Percentiles rank a stretch among this genome's conserved stretches.
Evolutionary conservation across 352 stramenopile species (phyloP).

Genomic region (Phytophthora cactorum): DNA sequence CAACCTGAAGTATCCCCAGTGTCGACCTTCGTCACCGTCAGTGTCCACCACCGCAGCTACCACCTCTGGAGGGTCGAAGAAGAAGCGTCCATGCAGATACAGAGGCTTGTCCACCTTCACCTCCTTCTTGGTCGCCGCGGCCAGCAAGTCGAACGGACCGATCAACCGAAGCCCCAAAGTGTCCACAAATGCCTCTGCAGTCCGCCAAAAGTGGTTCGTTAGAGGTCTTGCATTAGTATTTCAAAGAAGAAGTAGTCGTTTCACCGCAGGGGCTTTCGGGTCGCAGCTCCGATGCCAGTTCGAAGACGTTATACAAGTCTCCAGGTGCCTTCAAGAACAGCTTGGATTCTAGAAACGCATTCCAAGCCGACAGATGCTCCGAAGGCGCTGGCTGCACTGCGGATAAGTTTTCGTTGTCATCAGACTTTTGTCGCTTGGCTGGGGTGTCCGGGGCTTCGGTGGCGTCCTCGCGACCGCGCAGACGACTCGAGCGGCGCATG

Average conservation of each 20-base stretch:
- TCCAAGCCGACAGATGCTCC: constrained; percentile 35
- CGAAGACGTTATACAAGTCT: constrained; percentile 62
- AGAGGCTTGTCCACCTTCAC: constrained; percentile 46
- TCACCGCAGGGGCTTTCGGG: constrained; percentile 43
- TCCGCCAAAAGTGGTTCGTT: neutral
- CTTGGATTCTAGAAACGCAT: constrained; percentile 43
- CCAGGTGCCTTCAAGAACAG: constrained; percentile 35
- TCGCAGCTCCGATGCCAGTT: constrained; percentile 42
- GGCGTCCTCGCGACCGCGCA: constrained; percentile 23
- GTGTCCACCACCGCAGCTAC: constrained; percentile 38
- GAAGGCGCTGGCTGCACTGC: neutral
- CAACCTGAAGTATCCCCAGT: constrained; percentile 68
- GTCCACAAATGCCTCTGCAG: constrained; percentile 56
- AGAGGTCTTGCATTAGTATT: constrained; percentile 5
- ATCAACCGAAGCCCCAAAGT: constrained; percentile 48
- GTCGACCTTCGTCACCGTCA: constrained; percentile 22
- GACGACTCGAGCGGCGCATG: constrained; percentile 41
- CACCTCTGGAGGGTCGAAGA: constrained; percentile 63
- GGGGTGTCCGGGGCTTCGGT: neutral
- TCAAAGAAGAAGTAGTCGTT: neutral
- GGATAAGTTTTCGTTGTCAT: neutral
- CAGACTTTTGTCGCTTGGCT: constrained; percentile 22
- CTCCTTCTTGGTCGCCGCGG: constrained; percentile 14
- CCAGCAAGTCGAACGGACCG: constrained; percentile 60
- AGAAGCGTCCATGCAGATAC: constrained; percentile 60